Evolutionary conservation across 495 filamentous ascomycete genomes (phyloP).

Genomic region (Annulohypoxylon maeteangense): DNA sequence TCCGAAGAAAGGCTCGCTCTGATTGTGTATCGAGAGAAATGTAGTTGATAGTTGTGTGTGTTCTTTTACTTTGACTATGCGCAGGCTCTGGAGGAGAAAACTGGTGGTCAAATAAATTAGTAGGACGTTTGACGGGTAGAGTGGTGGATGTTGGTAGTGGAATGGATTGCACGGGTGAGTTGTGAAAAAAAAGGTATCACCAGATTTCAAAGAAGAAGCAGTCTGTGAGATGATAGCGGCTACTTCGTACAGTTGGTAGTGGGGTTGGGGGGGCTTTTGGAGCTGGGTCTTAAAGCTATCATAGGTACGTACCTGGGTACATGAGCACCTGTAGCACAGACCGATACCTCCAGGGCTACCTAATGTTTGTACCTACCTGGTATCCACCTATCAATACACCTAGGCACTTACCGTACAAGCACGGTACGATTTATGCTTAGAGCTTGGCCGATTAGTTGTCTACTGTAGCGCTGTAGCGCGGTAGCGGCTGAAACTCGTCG

Average conservation of each 20-base stretch:
- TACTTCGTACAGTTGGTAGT: slow-evolving; percentile 25
- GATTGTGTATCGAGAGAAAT: slow-evolving; percentile 23
- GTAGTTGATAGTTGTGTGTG: slow-evolving; percentile 8
- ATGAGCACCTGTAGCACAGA: slow-evolving; percentile 8
- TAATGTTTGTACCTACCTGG: slow-evolving; percentile 6
- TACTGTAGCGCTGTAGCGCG: slow-evolving; percentile 7
- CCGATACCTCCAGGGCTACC: not conserved
- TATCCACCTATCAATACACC: not conserved
- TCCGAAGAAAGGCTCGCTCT: slow-evolving; percentile 38
- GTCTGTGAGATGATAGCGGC: slow-evolving; percentile 42
- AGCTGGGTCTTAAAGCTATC: slow-evolving; percentile 20
- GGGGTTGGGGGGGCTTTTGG: slow-evolving; percentile 33
- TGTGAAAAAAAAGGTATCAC: slow-evolving; percentile 40
- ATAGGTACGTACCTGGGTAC: slow-evolving; percentile 3
- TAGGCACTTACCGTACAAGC: not conserved
- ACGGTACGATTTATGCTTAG: slow-evolving; percentile 6
- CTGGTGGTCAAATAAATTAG: slow-evolving; percentile 7
- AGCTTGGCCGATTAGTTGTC: not conserved
- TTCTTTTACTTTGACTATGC: slow-evolving; percentile 3
- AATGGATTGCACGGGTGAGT: slow-evolving; percentile 11
- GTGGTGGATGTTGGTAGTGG: not conserved
- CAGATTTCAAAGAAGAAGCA: slow-evolving; percentile 40
- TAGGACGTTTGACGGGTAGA: slow-evolving; percentile 2
- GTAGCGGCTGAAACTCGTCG: slow-evolving; percentile 37
- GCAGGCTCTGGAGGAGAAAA: not conserved